A percentile compares a stretch with the other conserved stretches of the same genome.
These are phyloP conservation scores for Vigna mungo DNA, from an alignment of 306 rosid genomes.

Conservation along the genomic window DNA sequence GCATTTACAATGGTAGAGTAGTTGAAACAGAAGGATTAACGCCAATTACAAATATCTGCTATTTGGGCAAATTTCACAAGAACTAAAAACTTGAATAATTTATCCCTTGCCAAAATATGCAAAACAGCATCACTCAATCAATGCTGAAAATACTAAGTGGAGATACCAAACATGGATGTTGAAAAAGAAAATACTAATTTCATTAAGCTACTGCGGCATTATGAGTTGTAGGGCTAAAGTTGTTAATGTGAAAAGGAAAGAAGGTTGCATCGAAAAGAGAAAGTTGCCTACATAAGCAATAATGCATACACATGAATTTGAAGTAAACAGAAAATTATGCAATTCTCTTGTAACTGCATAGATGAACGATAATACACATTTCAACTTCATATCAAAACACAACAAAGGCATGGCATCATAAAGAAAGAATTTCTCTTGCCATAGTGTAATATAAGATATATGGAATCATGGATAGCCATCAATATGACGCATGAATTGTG, in stretches of 20 bases:
- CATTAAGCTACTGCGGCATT: not conserved
- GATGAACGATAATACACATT: not conserved
- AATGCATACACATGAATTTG: not conserved
- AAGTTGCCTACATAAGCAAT: not conserved
- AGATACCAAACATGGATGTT: not conserved
- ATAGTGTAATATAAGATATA: not conserved
- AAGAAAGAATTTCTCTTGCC: conserved; percentile 16
- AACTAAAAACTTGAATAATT: not conserved
- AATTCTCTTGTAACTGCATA: not conserved
- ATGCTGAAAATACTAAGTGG: not conserved
- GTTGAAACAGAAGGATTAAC: conserved; percentile 28
- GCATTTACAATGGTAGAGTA: conserved; percentile 32
- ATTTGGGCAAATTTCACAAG: conserved; percentile 12
- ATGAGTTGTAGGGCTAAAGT: not conserved
- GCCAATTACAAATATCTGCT: conserved; percentile 1
- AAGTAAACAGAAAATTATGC: not conserved
- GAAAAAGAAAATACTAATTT: conserved; percentile 3
- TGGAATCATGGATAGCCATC: not conserved
- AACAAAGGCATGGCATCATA: not conserved
- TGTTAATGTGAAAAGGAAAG: not conserved
- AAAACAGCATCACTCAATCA: not conserved
- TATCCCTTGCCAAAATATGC: not conserved
- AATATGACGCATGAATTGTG: conserved; percentile 11
- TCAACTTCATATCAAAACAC: conserved; percentile 17
- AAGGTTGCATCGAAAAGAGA: not conserved